phyloP scores from a whole-genome alignment of 495 filamentous ascomycete genomes.

The Annulohypoxylon maeteangense region DNA sequence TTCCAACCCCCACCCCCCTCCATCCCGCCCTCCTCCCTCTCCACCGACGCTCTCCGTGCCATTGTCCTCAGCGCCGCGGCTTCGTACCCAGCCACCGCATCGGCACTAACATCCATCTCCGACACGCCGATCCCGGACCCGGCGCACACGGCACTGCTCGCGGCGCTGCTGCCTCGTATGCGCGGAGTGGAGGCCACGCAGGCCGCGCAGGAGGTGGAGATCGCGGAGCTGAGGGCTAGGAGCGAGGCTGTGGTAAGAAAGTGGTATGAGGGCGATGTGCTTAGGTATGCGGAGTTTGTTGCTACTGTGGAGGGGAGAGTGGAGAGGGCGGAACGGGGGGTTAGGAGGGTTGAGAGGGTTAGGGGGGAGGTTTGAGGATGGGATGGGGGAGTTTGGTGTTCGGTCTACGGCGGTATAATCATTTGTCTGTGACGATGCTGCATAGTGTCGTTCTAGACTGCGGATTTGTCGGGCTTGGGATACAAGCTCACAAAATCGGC shows the following conservation, averaged over 20 bases:
- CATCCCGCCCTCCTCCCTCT: constrained; percentile 54
- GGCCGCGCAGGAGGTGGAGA: constrained; percentile 73
- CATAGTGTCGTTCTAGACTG: neutral
- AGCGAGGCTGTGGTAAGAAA: constrained; percentile 77
- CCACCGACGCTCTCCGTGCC: constrained; percentile 62
- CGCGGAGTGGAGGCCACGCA: constrained; percentile 73
- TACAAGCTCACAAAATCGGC: neutral
- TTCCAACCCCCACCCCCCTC: constrained; percentile 55
- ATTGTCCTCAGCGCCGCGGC: constrained; percentile 80
- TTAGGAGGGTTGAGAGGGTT: constrained; percentile 66
- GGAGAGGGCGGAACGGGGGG: constrained; percentile 71
- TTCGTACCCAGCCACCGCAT: constrained; percentile 78
- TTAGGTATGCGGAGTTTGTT: constrained; percentile 76
- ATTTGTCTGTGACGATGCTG: neutral
- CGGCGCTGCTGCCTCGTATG: constrained; percentile 76
- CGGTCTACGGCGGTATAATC: neutral
- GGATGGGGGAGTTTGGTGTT: neutral
- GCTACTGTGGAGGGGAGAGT: constrained; percentile 78
- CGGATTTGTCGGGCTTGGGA: neutral
- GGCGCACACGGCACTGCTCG: constrained; percentile 70
- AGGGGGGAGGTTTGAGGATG: constrained; percentile 45
- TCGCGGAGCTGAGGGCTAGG: constrained; percentile 75
- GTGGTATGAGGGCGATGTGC: constrained; percentile 81
- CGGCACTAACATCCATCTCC: constrained; percentile 76
- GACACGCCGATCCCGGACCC: constrained; percentile 82